These are phyloP conservation scores for Thuidium tamariscinum DNA, from an alignment of 225 moss, liverwort and hornwort species.

Conservation along the genomic window DNA sequence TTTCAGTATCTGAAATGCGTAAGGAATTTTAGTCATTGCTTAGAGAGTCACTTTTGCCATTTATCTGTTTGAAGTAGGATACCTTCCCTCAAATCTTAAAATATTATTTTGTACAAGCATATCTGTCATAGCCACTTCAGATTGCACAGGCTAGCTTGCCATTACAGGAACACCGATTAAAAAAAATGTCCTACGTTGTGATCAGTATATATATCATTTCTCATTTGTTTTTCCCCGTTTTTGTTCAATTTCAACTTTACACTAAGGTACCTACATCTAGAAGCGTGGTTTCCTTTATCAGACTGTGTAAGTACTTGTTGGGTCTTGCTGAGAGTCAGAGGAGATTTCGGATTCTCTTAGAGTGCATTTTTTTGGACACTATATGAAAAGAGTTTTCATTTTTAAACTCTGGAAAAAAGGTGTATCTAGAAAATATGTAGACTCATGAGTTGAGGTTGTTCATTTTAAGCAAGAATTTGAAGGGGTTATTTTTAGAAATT, in stretches of 20 bases:
- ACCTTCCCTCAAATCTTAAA: background rate
- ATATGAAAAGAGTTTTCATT: background rate
- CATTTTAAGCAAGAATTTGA: background rate
- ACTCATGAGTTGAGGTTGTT: background rate
- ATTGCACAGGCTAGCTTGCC: background rate
- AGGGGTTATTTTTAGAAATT: background rate
- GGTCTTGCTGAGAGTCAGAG: background rate
- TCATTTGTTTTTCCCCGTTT: background rate
- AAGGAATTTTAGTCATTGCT: background rate
- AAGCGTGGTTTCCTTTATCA: background rate
- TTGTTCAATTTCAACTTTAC: no score
- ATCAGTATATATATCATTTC: background rate
- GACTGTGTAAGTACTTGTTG: background rate
- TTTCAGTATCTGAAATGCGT: background rate
- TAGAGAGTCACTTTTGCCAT: background rate
- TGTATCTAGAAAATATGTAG: background rate
- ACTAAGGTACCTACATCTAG: background rate
- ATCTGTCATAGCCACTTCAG: background rate
- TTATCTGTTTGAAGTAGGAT: background rate
- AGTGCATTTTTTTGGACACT: background rate
- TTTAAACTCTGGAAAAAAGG: background rate
- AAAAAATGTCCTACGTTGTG: background rate
- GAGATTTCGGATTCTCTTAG: background rate
- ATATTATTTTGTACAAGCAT: background rate
- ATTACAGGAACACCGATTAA: background rate